Conservation (phyloP, 164 flowering plant genomes). For the Tetracentron sinense region DNA sequence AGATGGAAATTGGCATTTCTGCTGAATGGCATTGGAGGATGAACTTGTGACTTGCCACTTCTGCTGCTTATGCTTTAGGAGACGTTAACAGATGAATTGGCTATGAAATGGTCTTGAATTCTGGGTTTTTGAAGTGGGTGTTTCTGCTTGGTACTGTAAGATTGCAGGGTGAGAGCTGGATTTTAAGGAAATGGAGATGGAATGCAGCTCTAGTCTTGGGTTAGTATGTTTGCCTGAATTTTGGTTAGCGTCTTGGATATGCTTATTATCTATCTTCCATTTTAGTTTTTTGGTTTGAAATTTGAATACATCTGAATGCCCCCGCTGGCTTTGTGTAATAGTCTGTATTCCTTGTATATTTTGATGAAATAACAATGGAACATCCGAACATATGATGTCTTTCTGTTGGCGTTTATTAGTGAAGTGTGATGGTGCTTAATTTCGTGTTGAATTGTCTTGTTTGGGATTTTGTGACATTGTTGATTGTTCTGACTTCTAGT, state of each 20-base stretch:
- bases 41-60: neutral
- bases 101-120: neutral
- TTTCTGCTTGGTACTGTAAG: neutral
- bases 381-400: neutral
- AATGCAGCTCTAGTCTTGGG: neutral
- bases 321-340: neutral
- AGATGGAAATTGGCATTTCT: neutral
- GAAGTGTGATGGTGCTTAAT: neutral
- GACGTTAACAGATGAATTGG: neutral
- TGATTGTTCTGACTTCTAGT: no score
- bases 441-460: neutral
- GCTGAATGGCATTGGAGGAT: neutral
- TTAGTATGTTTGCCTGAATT: slow-evolving; percentile 8
- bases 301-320: neutral
- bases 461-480: neutral
- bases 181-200: neutral
- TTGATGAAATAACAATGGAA: neutral
- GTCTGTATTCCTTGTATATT: neutral
- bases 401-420: neutral
- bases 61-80: neutral
- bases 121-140: neutral
- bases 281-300: neutral
- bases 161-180: neutral
- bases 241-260: neutral
- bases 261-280: neutral